These are phyloP conservation scores for Pinus albicaulis DNA, from an alignment of 75 land plant species.

Conservation along the genomic window DNA sequence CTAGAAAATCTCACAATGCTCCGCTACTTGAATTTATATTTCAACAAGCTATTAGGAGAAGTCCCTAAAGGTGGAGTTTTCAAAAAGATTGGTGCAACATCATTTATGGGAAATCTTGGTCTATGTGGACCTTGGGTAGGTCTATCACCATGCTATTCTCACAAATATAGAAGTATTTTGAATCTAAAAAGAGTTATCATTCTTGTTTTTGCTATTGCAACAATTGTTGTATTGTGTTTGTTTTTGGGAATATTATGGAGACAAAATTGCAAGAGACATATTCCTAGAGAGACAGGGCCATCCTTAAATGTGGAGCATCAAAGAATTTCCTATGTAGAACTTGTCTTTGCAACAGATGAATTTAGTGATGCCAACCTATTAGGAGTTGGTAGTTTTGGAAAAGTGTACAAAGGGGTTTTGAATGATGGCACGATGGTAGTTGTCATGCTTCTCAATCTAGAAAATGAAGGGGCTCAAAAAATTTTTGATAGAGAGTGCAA, in stretches of 20 bases:
- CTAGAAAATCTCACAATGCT: constrained; percentile 7
- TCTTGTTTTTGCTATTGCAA: neutral
- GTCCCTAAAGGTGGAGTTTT: constrained; percentile 7
- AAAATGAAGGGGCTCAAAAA: neutral
- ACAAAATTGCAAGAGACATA: neutral
- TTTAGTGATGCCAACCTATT: neutral
- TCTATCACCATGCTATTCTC: neutral
- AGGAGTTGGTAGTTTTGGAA: constrained; percentile 3
- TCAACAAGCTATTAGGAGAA: constrained; percentile 10
- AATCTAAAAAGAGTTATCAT: neutral
- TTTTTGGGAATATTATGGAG: neutral
- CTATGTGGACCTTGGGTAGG: neutral
- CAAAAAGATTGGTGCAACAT: neutral
- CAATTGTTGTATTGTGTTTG: neutral
- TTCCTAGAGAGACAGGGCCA: neutral
- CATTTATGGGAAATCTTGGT: neutral
- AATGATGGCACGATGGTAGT: neutral
- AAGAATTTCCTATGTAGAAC: neutral
- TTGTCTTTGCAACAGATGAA: neutral
- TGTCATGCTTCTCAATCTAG: neutral
- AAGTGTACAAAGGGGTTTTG: neutral
- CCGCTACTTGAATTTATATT: constrained; percentile 1
- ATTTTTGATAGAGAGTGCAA: neutral
- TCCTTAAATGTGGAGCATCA: neutral
- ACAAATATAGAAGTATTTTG: neutral